phyloP scores from a whole-genome alignment of 768 basidiomycete species.

The Russula lepida region DNA sequence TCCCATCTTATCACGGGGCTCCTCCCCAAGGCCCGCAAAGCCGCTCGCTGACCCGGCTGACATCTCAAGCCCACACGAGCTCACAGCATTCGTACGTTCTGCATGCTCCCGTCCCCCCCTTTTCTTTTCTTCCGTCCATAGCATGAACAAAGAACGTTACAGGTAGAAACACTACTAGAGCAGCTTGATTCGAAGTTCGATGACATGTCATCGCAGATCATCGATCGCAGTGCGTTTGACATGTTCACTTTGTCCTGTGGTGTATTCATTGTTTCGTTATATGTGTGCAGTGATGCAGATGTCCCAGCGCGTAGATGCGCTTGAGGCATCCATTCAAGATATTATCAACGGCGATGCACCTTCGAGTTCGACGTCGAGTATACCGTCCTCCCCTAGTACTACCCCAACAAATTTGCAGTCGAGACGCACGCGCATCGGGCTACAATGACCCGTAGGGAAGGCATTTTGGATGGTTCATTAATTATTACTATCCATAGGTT shows the following conservation, averaged over 20 bases:
- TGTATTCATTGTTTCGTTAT: background rate
- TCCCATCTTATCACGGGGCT: constrained; percentile 6
- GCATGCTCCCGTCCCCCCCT: background rate
- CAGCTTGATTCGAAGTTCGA: constrained; percentile 89
- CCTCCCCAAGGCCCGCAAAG: constrained; percentile 7
- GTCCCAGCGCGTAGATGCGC: constrained; percentile 83
- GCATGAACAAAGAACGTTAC: background rate
- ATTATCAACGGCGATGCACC: constrained; percentile 70
- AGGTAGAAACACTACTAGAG: constrained; percentile 86
- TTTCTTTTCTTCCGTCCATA: background rate
- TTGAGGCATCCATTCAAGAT: constrained; percentile 87
- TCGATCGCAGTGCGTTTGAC: constrained; percentile 62
- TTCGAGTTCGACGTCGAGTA: constrained; percentile 30
- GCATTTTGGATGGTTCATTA: background rate
- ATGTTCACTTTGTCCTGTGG: background rate
- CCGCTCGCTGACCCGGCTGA: constrained; percentile 36
- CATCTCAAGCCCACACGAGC: constrained; percentile 87
- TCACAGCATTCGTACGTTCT: constrained; percentile 84
- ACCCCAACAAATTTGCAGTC: background rate
- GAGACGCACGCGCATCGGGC: constrained; percentile 5
- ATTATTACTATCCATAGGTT: background rate
- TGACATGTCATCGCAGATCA: constrained; percentile 85
- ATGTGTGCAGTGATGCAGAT: constrained; percentile 74
- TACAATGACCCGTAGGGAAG: background rate
- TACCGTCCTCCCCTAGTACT: constrained; percentile 48